These are phyloP conservation scores for Rachicladosporium sp. DNA, from an alignment of 2,329 filamentous ascomycete species.

Conservation along the genomic window DNA sequence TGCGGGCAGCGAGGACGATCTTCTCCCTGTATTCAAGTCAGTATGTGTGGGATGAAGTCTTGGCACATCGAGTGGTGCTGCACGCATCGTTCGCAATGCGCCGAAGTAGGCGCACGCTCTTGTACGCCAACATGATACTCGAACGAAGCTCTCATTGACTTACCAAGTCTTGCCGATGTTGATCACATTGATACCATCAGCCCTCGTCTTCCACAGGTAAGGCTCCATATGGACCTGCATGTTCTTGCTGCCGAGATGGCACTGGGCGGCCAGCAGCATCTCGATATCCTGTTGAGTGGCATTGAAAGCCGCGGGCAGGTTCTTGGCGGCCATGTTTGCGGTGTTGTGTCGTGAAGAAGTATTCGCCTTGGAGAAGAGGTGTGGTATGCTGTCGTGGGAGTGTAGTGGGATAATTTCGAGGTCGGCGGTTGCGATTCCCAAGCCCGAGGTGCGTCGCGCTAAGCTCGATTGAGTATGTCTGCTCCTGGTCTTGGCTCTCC, in stretches of 20 bases:
- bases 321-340: slow-evolving; percentile 82
- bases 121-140: neutral
- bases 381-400: too few relatives aligned
- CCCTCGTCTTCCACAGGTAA: slow-evolving; percentile 99
- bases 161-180: slow-evolving; percentile 99
- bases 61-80: slow-evolving; percentile 1
- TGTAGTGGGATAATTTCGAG: too few relatives aligned
- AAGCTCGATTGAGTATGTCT: too few relatives aligned
- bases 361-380: too few relatives aligned
- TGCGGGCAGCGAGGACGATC: slow-evolving; percentile 95
- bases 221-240: slow-evolving; percentile 98
- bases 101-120: slow-evolving; percentile 1
- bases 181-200: slow-evolving; percentile 95
- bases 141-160: slow-evolving; percentile 22
- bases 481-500: too few relatives aligned
- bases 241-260: slow-evolving; percentile 97
- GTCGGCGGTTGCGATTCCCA: too few relatives aligned
- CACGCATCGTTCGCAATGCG: slow-evolving; percentile 1
- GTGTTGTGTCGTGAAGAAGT: slow-evolving; percentile 16
- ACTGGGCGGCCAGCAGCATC: slow-evolving; percentile 95
- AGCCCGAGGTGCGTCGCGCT: too few relatives aligned
- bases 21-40: slow-evolving; percentile 65
- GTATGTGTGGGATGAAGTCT: neutral
- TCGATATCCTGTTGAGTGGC: slow-evolving; percentile 97
- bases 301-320: slow-evolving; percentile 92